phyloP scores from a whole-genome alignment of 768 basidiomycete genomes.

The Xanthoconium purpureum region DNA sequence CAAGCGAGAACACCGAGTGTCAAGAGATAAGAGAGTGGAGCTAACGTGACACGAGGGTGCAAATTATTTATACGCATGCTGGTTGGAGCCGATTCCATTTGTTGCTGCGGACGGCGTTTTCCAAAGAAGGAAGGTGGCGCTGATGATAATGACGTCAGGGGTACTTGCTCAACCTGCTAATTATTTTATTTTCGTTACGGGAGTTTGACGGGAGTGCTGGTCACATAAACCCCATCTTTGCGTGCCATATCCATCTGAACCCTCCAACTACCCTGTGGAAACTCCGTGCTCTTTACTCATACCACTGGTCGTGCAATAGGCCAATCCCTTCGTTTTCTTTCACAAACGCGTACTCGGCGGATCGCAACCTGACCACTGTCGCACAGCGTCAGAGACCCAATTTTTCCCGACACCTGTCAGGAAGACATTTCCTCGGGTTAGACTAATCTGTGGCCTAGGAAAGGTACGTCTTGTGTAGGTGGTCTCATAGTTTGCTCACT shows the following conservation, averaged over 20 bases:
- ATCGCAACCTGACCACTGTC: too few species aligned
- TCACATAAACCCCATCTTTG: conserved; percentile 7
- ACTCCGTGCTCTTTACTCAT: neutral
- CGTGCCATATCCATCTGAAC: conserved; percentile 2
- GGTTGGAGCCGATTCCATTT: neutral
- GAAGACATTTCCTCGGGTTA: neutral
- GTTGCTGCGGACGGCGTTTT: neutral
- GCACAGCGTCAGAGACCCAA: neutral
- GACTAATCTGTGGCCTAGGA: neutral
- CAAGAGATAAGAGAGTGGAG: too few species aligned
- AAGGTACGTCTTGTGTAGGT: conserved; percentile 5
- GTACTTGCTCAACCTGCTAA: neutral
- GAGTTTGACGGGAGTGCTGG: conserved; percentile 2
- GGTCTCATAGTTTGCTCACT: neutral
- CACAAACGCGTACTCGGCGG: too few species aligned
- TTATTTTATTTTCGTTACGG: neutral
- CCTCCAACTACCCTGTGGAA: neutral
- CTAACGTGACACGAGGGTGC: neutral
- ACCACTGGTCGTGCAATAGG: too few species aligned
- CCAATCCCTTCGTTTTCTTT: too few species aligned
- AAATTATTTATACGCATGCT: neutral
- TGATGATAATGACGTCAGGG: neutral
- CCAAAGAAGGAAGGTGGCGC: neutral
- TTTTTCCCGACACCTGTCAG: neutral
- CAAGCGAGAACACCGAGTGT: neutral